Evolutionary conservation across 2,329 filamentous ascomycete genomes (phyloP), one percentile per base, ranked within the genome.

Genomic region (Fusarium subtropicale): DNA sequence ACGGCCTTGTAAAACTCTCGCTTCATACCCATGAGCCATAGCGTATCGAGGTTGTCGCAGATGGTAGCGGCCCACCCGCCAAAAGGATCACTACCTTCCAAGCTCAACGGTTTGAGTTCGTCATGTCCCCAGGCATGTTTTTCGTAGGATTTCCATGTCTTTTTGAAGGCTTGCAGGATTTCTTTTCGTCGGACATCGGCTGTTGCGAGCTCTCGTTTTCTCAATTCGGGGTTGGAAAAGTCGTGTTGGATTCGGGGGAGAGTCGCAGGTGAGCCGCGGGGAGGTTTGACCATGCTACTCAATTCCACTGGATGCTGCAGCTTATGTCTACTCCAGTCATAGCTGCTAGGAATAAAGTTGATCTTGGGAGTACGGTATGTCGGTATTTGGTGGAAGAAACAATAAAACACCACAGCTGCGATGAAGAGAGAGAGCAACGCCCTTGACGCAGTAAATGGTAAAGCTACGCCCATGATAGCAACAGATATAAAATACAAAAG

Each of bases 11-110:
- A 82, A 71, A 91, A 92, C 51, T 92, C 89, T 1, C 84, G 80
- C 70, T 85, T 84, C 76, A 91, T 72, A 3, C 84, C 89, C 85
- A 92, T 87, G 57, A 92, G 88, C 88, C 89, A 91, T 18, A 92
- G 78, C 4, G 87, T 88, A 73, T 91, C 89, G 54, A 90, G 81
- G 18, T 86, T 81, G 74, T 90, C 88, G 41, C 90, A 86, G 60
- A 90, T 79, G 9, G 87, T 89, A 1, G 88, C 88, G 13, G 85
- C 87, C 88, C 88, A 90, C 13, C 88, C 88, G 20, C 85, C 86
- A 75, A 89, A 89, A 15, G 84, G 82, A 68, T 89, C 82, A 38
- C 82, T 80, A 34, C 77, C 79, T 9, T 75, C 64, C 13, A 84
- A 83, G 30, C 81, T 82, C 22, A 90, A 66, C 2, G 88, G 88